Evolutionary conservation across 139 green algal genomes (phyloP), one percentile per base, ranked within the genome.

Genomic region (Raphidocelis subcapitata): DNA sequence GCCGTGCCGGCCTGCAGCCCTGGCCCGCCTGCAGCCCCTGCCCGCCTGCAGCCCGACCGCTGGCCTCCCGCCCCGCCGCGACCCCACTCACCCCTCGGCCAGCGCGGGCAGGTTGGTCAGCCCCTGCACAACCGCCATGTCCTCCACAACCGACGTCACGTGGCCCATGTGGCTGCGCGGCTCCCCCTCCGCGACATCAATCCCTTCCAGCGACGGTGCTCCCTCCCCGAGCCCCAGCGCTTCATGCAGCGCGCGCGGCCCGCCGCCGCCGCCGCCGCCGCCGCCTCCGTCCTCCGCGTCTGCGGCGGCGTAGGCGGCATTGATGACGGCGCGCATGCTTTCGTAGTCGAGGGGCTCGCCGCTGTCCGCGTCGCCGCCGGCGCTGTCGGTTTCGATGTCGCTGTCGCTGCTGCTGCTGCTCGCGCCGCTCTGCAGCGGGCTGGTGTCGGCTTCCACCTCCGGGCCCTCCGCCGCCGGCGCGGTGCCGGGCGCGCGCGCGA

Each of bases 41-140:
- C n/a, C n/a, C n/a, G n/a, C n/a, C n/a, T n/a, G n/a, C n/a, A n/a
- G n/a, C n/a, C n/a, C n/a, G n/a, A n/a, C n/a, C n/a, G n/a, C 41
- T 12, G 41, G 41, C 41, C 41, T 49, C 41, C 41, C 8, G 41
- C 41, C 8, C 41, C 54, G 12, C 54, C 23, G 12, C 10, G 10
- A 61, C 54, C 12, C 10, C 54, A 61, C 24, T 65, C 70, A 85
- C 75, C 81, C 81, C 15, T 78, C 67, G 16, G 62, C 76, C 33
- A 87, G 66, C 2, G 77, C 76, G 5, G 64, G 61, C 33, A 51
- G 62, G 74, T 90, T 84, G 8, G 28, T 68, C 56, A 75, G 68
- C 0, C 79, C 81, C 67, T 84, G 73, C 55, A 86, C 71, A 62
- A 90, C 84, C 65, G 87, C 70, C 81, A 86, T 83, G 36, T 79